Conservation (phyloP, 495 filamentous ascomycete species). For the Penicillium desertorum region DNA sequence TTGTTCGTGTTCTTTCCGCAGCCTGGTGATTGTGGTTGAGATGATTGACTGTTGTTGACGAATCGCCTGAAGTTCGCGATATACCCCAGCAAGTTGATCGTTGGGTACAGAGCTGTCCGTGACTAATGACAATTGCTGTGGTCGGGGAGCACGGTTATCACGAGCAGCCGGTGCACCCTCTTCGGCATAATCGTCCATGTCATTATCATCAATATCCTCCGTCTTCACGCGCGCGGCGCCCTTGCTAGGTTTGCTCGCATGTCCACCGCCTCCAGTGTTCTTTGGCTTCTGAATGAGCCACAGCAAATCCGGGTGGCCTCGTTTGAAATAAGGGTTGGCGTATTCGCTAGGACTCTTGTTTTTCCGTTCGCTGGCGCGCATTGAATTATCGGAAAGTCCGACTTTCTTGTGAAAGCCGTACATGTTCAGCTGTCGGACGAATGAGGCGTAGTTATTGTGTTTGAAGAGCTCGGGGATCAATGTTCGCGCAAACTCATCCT, state of each 20-base stretch:
- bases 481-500: conserved; percentile 98
- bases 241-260: conserved; percentile 51
- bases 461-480: conserved; percentile 98
- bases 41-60: conserved; percentile 85
- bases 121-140: conserved; percentile 43
- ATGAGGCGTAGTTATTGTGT: conserved; percentile 98
- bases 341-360: conserved; percentile 98
- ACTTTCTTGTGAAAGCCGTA: conserved; percentile 99
- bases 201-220: conserved; percentile 65
- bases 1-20: conserved; percentile 82
- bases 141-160: conserved; percentile 37
- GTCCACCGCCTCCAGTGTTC: conserved; percentile 47
- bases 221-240: conserved; percentile 58
- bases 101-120: conserved; percentile 57
- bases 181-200: conserved; percentile 69
- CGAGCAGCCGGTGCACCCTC: conserved; percentile 34
- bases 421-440: conserved; percentile 98
- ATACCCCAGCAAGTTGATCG: conserved; percentile 74
- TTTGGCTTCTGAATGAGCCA: conserved; percentile 99
- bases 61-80: conserved; percentile 74
- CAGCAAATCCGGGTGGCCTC: conserved; percentile 86
- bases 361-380: conserved; percentile 94
- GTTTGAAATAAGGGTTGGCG: conserved; percentile 92
- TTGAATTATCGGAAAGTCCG: conserved; percentile 92
- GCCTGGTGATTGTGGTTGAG: conserved; percentile 69